A percentile compares a stretch with the other conserved stretches of the same genome.
These are phyloP conservation scores for Adiantum capillusveneris DNA, from an alignment of 75 land plant genomes.

Conservation along the genomic window DNA sequence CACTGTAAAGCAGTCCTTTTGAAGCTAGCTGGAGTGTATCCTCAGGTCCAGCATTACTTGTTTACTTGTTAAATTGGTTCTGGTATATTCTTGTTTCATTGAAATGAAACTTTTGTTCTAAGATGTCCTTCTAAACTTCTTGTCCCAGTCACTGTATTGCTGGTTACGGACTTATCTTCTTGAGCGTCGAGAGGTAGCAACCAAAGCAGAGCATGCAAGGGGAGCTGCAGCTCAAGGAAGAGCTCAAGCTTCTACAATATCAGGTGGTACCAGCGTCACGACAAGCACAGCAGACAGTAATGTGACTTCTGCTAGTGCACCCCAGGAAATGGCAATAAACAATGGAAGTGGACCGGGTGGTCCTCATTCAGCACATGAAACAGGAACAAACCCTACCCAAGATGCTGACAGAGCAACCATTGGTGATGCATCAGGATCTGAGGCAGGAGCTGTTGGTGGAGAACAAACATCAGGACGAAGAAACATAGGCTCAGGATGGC, in stretches of 20 bases:
- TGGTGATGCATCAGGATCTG: slow-evolving; percentile 47
- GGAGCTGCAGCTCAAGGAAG: slow-evolving; percentile 18
- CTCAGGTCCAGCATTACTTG: slow-evolving; percentile 56
- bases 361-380: slow-evolving; percentile 47
- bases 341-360: slow-evolving; percentile 47
- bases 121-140: neutral
- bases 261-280: slow-evolving; percentile 53
- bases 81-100: neutral
- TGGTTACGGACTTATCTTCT: slow-evolving; percentile 97
- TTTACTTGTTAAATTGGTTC: neutral
- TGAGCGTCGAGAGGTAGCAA: slow-evolving; percentile 95
- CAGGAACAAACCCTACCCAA: slow-evolving; percentile 47
- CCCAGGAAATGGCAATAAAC: slow-evolving; percentile 13
- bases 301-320: slow-evolving; percentile 36
- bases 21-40: slow-evolving; percentile 78
- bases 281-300: slow-evolving; percentile 23
- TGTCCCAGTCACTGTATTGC: slow-evolving; percentile 78
- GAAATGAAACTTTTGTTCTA: neutral
- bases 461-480: slow-evolving; percentile 42
- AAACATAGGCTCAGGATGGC: slow-evolving; percentile 49
- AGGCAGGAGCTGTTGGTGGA: slow-evolving; percentile 36
- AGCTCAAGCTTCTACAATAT: slow-evolving; percentile 18
- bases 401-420: slow-evolving; percentile 52
- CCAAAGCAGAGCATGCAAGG: slow-evolving; percentile 67
- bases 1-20: slow-evolving; percentile 90